These are phyloP conservation scores for Viola odorata DNA, from an alignment of 345 rosid species.

Conservation along the genomic window DNA sequence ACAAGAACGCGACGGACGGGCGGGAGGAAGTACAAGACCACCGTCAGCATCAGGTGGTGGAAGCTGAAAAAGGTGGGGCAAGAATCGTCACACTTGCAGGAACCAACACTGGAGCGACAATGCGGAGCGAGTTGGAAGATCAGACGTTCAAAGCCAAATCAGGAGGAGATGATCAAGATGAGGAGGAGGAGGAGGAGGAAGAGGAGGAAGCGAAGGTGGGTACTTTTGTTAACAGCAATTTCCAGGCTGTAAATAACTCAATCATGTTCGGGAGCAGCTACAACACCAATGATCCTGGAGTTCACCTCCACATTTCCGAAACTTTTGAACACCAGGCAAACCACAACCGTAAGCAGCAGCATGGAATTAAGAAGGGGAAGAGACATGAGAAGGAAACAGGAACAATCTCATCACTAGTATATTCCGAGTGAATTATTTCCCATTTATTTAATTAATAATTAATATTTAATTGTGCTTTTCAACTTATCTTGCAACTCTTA, in stretches of 20 bases:
- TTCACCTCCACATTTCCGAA: conserved; percentile 63
- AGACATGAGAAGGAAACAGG: conserved; percentile 11
- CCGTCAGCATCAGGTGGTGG: conserved; percentile 23
- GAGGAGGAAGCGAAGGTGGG: conserved; percentile 25
- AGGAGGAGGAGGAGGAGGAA: background rate
- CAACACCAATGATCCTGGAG: conserved; percentile 82
- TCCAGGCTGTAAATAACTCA: conserved; percentile 87
- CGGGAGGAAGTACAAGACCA: conserved; percentile 34
- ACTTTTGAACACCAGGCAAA: background rate
- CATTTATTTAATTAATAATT: no score
- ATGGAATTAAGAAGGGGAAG: conserved; percentile 9
- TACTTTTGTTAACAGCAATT: conserved; percentile 82
- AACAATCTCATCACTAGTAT: no score
- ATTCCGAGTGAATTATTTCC: no score
- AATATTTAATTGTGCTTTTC: no score
- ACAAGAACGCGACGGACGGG: background rate
- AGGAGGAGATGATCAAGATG: background rate
- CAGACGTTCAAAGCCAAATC: background rate
- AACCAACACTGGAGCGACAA: conserved; percentile 65
- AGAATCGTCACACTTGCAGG: conserved; percentile 76
- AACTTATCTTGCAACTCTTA: no score
- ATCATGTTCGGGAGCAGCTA: conserved; percentile 64
- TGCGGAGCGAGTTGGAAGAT: conserved; percentile 58
- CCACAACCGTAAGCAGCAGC: background rate
- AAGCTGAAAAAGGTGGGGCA: no score